Evolutionary conservation across 2,329 filamentous ascomycete species (phyloP), one percentile per base, ranked within the genome.

Genomic region (Onygena corvina): DNA sequence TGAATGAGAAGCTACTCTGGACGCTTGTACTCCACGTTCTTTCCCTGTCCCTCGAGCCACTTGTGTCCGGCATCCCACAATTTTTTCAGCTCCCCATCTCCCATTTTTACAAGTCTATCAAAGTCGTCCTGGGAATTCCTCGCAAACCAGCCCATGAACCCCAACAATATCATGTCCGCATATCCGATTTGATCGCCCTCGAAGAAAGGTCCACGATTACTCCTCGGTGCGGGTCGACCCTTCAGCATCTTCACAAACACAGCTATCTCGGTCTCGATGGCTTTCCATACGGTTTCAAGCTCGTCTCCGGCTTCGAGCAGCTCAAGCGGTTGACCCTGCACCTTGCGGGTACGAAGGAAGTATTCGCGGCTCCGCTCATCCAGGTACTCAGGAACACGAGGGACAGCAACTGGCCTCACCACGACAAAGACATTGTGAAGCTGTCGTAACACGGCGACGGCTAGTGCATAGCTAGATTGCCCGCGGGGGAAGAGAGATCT

Each of bases 281-380:
- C 56, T n/a, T 16, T 34, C 50, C 54, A 54, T 11, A 46, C 44
- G 9, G 38, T 34, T 18, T 52, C 50, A 21, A 54, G 27, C 38
- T 47, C 52, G 5, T 40, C 42, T 14, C 46, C 52, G 11, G 48
- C 57, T 2, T 64, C 59, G 40, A 67, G 52, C 11, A 64, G 59
- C 45, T 67, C 63, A 12, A 67, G 57, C 11, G 44, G 52, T 45
- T 59, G 58, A 18, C 63, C 63, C 12, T 65, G 57, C 44, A 48
- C 57, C 50, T 67, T 65, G 18, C 66, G 59, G 31, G 64, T 64
- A 51, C 60, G 61, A 14, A 63, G 57, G 56, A 69, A 69, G 52
- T 64, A 67, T 51, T 59, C 62, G 51, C 60, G 61, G 27, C 58
- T 46, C 31, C 57, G 56, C 4, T 61, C 60, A 14, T 63, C 63